Evolutionary conservation across 2,329 filamentous ascomycete species (phyloP).

Genomic region (Xylariaceae sp.): DNA sequence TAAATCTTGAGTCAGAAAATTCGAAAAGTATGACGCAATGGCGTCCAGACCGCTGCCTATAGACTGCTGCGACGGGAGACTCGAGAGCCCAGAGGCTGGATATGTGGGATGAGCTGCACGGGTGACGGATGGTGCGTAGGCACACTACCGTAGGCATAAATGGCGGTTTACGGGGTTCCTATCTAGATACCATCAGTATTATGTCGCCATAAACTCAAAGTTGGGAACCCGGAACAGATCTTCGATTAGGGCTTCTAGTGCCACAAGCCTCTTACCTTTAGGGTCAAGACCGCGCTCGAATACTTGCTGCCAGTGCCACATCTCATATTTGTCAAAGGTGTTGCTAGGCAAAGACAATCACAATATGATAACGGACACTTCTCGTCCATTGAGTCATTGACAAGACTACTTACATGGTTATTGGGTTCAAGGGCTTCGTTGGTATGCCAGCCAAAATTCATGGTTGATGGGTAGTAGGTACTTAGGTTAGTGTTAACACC

Average conservation of each 20-base stretch:
- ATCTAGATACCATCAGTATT: not conserved
- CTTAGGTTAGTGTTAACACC: no score
- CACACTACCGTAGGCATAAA: not conserved
- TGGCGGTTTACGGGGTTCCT: no score
- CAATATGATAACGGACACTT: no score
- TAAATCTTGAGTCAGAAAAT: not conserved
- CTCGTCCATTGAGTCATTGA: no score
- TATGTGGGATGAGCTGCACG: not conserved
- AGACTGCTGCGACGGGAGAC: not conserved
- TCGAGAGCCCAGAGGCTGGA: not conserved
- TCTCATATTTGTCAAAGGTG: no score
- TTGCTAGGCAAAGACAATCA: no score
- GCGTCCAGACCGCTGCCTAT: not conserved
- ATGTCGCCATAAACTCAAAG: slow-evolving; percentile 9
- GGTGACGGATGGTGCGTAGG: not conserved
- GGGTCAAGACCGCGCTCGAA: not conserved
- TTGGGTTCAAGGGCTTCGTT: no score
- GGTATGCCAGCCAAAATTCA: no score
- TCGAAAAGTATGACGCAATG: not conserved
- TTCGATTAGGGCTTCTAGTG: not conserved
- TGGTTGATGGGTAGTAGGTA: no score
- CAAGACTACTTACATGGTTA: no score
- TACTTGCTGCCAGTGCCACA: no score
- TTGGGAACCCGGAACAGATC: not conserved
- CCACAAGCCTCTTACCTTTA: not conserved